These are phyloP conservation scores for Blastomyces percursus DNA, from an alignment of 2,329 filamentous ascomycete genomes.

Conservation along the genomic window DNA sequence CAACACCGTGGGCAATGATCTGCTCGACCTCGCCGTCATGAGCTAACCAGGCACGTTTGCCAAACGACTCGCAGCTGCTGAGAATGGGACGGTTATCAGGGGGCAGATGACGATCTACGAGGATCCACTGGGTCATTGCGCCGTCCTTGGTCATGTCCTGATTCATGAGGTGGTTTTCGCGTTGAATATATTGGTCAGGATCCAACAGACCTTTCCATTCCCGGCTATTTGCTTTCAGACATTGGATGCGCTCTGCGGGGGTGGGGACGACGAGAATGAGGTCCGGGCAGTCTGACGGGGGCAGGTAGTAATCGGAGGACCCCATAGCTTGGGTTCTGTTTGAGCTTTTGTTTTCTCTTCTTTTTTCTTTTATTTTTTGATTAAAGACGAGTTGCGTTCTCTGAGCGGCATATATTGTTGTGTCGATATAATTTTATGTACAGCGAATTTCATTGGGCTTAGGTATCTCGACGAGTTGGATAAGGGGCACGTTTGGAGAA, in stretches of 20 bases:
- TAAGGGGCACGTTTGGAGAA: too few species aligned
- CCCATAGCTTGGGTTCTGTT: conserved; percentile 21
- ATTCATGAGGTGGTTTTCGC: conserved; percentile 43
- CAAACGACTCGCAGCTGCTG: conserved; percentile 48
- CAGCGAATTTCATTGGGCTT: background rate
- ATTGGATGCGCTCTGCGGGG: conserved; percentile 41
- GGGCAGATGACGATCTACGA: conserved; percentile 39
- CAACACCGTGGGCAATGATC: conserved; percentile 57
- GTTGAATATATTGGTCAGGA: conserved; percentile 45
- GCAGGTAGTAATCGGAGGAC: conserved; percentile 32
- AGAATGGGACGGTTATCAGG: conserved; percentile 38
- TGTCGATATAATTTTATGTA: background rate
- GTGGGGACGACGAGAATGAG: conserved; percentile 46
- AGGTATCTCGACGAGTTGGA: background rate
- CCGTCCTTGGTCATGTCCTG: conserved; percentile 45
- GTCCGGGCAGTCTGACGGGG: conserved; percentile 39
- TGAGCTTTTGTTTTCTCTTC: background rate
- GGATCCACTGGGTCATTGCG: conserved; percentile 49
- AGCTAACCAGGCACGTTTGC: conserved; percentile 32
- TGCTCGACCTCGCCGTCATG: conserved; percentile 47
- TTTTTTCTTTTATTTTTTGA: background rate
- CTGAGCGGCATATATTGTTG: background rate
- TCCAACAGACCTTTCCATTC: conserved; percentile 49
- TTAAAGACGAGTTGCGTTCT: background rate
- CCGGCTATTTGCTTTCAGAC: conserved; percentile 43